Base-by-base conservation (phyloP, 768 basidiomycete species). In the Coprinellus aureogranulatus region DNA sequence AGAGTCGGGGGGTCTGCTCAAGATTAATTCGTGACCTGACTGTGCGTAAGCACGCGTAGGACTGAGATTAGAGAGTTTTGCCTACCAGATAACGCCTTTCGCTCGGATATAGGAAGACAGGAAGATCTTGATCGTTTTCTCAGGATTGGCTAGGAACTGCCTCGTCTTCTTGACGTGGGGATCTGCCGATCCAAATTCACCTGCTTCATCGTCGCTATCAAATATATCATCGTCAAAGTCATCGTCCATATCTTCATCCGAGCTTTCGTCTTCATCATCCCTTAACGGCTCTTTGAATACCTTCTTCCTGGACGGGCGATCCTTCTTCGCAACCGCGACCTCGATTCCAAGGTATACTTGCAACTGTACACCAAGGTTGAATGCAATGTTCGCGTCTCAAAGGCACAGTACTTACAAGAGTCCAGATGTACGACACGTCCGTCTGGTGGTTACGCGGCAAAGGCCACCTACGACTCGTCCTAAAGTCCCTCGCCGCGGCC, bases 61-160 rank as follows among this genome's bases (percentile, higher is more conserved):
- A n/a, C n/a, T n/a, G n/a, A 9, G 65, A 77, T 23, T 8, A 16
- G 30, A 9, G 6, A 18, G n/a, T 3, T 20, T 9, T 34, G 27
- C 50, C n/a, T 58, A 89, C 89, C 86, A 90, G 54, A 85, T 78
- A 47, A 89, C 76, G 25, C 90, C 90, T 56, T 83, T 82, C 54
- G 84, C 80, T 34, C 82, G 77, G 72, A 85, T 86, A 62, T 83
- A 81, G 4, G 87, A 87, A 0, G 88, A 87, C 58, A 92, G 73
- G 69, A 90, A 92, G 20, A 89, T 76, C 55, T 76, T 82, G 53
- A 87, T 70, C 28, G 75, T 69, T 9, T 67, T 68, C 61, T 84
- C 87, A 0, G 90, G 88, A 55, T 89, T 77, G 39, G 78, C 70
- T 57, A 92, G 70, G 68, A 92, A 92, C 3, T 68, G 60, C 0